Percentiles rank a stretch among this genome's conserved stretches.
phyloP scores from a whole-genome alignment of 2,329 filamentous ascomycete genomes.

The Aspergillus ruber region DNA sequence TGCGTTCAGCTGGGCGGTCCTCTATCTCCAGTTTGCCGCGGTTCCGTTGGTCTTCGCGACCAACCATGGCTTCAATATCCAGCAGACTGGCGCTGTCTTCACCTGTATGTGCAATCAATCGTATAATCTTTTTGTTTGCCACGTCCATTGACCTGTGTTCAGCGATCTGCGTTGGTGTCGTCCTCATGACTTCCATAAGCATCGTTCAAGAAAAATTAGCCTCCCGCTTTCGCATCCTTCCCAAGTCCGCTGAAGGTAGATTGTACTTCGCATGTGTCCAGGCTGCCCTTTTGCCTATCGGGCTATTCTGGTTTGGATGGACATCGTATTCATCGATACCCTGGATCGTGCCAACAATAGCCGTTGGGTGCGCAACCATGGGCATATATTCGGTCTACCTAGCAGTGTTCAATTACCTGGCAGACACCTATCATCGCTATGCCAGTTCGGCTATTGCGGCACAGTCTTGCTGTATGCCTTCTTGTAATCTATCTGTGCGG shows the following conservation, averaged over 20 bases:
- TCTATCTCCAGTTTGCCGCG: slow-evolving; percentile 78
- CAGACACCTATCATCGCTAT: slow-evolving; percentile 79
- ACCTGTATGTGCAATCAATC: slow-evolving; percentile 29
- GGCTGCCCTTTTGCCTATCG: slow-evolving; percentile 66
- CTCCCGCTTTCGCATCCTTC: slow-evolving; percentile 42
- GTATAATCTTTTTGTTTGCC: too few species aligned
- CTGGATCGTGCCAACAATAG: slow-evolving; percentile 67
- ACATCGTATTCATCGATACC: slow-evolving; percentile 56
- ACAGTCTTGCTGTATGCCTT: slow-evolving; percentile 63
- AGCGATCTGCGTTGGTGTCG: slow-evolving; percentile 62
- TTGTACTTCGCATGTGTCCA: slow-evolving; percentile 80
- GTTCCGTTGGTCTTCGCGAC: slow-evolving; percentile 69
- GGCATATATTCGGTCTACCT: slow-evolving; percentile 84
- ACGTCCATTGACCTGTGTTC: background rate
- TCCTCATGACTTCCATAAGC: slow-evolving; percentile 61
- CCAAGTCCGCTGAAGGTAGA: slow-evolving; percentile 61
- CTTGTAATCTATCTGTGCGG: too few species aligned
- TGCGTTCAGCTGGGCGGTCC: slow-evolving; percentile 79
- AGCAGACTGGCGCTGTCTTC: slow-evolving; percentile 67
- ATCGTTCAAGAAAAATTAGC: slow-evolving; percentile 66
- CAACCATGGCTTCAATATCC: slow-evolving; percentile 61
- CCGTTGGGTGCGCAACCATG: slow-evolving; percentile 68
- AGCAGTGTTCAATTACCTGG: slow-evolving; percentile 86
- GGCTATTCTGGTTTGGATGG: slow-evolving; percentile 76
- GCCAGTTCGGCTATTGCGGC: slow-evolving; percentile 80